Evolutionary conservation across 306 rosid species (phyloP).

Genomic region (cucumber (Cucumis sativus)): Cucumber_9930_V3 NC_026659.2:25027001-25027500

Average conservation of each 20-base stretch:
- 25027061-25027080: constrained; percentile 37
- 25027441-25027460: not conserved
- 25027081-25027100: constrained; percentile 96
- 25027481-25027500: constrained; percentile 4
- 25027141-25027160: constrained; percentile 83
- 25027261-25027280: not conserved
- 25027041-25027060: not conserved
- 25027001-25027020: not conserved
- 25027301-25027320: not conserved
- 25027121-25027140: constrained; percentile 70
- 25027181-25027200: constrained; percentile 65
- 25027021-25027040: not conserved
- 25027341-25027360: not conserved
- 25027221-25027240: constrained; percentile 1
- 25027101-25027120: constrained; percentile 69
- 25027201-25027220: not conserved
- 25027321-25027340: not conserved
- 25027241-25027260: not conserved
- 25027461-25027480: not conserved
- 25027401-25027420: not conserved
- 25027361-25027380: not conserved
- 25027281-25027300: not conserved
- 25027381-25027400: not conserved
- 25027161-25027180: constrained; percentile 72
- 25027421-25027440: not conserved